Base-by-base conservation (phyloP, 2,329 filamentous ascomycete species). In the Botrytis hyacinthi region DNA sequence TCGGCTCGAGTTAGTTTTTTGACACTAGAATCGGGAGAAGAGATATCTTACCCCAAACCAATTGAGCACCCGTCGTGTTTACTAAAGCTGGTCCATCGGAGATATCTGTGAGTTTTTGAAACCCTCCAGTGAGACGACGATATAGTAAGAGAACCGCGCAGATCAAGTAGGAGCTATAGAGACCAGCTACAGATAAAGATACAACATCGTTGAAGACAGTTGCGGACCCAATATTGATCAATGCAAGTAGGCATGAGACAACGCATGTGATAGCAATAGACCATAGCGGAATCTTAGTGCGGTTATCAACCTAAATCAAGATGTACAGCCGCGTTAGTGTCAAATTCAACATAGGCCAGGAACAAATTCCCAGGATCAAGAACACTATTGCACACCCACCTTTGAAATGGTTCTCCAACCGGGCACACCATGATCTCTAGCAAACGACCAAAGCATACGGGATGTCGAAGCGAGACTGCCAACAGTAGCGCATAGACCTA, bases 131-230 rank as follows among this genome's bases (percentile, higher is more conserved):
- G 18, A 70, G 32, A 4, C 74, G 72, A 35, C 70, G 63, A n/a
- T 71, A 75, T 10, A 75, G 29, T n/a, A 75, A 18, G 4, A 75
- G 72, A 6, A 67, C 37, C 1, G 63, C 66, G 20, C 57, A 70
- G 42, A 75, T 72, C 1, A 75, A 35, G 29, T 75, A 74, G 12
- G 69, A 74, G 12, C 42, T 63, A 22, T 72, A 75, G 12, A 75
- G 65, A 26, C 71, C 68, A 10, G 69, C 46, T 26, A 75, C 62
- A 14, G 66, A 60, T 10, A 88, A 80, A 2, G 85, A 86, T 20
- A 85, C 82, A 71, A 87, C 83, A 71, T 84, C 85, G 76, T 87
- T 86, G 78, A 87, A 86, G 6, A 85, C 86, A 1, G 83, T 83
- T 1, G 82, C 79, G 14, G 83, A 86, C 51, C 84, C 86, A 73